phyloP scores from a whole-genome alignment of 1,139 yeast genomes.

The Pichia sp. region DNA sequence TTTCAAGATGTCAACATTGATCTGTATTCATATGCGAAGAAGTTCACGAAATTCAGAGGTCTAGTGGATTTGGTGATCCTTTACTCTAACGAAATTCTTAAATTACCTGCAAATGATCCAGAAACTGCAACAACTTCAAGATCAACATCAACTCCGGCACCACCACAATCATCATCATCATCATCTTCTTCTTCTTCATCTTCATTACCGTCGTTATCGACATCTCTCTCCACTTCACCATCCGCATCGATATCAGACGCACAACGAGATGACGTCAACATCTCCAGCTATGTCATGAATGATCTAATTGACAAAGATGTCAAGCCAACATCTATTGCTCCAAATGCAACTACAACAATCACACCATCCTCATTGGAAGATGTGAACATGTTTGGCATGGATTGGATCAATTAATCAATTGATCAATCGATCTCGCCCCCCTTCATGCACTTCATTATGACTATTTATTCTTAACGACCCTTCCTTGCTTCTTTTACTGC shows the following conservation, averaged over 20 bases:
- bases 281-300: not conserved
- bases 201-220: not conserved
- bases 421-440: not conserved
- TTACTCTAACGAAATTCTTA: constrained; percentile 15
- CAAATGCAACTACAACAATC: too few species aligned
- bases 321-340: too few species aligned
- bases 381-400: too few species aligned
- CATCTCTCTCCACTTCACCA: not conserved
- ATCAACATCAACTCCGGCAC: not conserved
- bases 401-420: not conserved
- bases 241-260: too few species aligned
- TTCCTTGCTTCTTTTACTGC: not conserved
- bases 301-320: not conserved
- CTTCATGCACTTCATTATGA: too few species aligned
- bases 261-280: not conserved
- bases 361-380: too few species aligned
- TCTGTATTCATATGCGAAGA: constrained; percentile 2
- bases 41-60: constrained; percentile 10
- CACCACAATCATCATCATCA: not conserved
- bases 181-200: not conserved
- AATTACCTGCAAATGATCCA: too few species aligned
- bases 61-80: constrained; percentile 13
- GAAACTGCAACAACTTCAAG: too few species aligned
- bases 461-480: not conserved
- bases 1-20: constrained; percentile 5